Percentiles rank a stretch among this genome's conserved stretches.
These are phyloP conservation scores for Exophiala oligosperma DNA, from an alignment of 2,329 filamentous ascomycete genomes.

Conservation along the genomic window DNA sequence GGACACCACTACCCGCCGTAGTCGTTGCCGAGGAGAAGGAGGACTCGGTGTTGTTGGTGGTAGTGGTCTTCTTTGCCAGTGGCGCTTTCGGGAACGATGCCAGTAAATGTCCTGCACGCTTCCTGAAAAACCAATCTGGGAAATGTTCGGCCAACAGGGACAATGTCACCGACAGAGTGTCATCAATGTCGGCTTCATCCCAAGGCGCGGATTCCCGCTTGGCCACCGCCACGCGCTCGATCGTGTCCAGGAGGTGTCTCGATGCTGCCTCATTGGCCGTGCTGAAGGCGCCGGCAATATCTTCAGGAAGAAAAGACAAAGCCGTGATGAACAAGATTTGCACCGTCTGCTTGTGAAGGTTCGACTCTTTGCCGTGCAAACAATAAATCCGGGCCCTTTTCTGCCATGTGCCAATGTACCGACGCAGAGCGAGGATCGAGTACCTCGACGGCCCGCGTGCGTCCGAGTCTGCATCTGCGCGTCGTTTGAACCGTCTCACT, in stretches of 20 bases:
- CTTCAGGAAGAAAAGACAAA: constrained; percentile 10
- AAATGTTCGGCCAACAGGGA: neutral
- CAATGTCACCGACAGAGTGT: neutral
- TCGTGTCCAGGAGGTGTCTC: constrained; percentile 4
- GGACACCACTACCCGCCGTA: too few species aligned
- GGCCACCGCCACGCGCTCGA: neutral
- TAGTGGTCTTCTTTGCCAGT: too few species aligned
- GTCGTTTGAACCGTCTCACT: too few species aligned
- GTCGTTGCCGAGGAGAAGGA: too few species aligned
- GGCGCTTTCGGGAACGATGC: neutral
- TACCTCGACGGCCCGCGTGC: neutral
- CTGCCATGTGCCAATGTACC: constrained; percentile 7
- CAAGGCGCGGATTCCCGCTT: neutral
- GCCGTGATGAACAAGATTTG: constrained; percentile 14
- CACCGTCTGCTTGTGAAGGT: constrained; percentile 4
- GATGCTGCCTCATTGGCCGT: constrained; percentile 1
- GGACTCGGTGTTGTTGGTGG: too few species aligned
- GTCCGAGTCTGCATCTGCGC: too few species aligned
- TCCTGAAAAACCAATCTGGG: neutral
- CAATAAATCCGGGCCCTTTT: constrained; percentile 2
- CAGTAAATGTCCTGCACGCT: neutral
- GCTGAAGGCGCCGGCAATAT: constrained; percentile 5
- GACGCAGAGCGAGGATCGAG: neutral
- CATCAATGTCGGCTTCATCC: neutral
- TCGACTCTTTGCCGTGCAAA: constrained; percentile 2